Conservation (phyloP, 805 yeast genomes). For the Saccharomycopsis selenospora region DNA sequence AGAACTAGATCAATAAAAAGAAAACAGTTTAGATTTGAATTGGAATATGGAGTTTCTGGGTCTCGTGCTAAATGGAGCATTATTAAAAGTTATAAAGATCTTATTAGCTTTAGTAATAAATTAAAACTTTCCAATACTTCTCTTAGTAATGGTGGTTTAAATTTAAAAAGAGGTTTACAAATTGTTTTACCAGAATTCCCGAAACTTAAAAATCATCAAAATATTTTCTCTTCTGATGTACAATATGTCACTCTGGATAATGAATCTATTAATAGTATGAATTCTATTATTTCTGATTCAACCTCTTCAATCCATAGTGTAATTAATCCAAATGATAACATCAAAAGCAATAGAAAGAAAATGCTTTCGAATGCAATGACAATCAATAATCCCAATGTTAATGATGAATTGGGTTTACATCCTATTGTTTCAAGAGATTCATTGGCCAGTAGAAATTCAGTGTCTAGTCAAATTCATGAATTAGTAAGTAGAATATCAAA, state of each 20-base stretch:
- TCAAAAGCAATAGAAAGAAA: no score
- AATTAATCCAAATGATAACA: no score
- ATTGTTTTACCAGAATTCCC: constrained; percentile 19
- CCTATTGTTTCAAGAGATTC: neutral
- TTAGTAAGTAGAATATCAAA: constrained; percentile 12
- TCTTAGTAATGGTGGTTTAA: constrained; percentile 11
- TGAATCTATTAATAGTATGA: neutral
- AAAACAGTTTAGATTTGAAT: constrained; percentile 52
- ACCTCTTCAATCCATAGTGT: no score
- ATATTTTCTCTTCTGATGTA: neutral
- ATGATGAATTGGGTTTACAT: neutral
- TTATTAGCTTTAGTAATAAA: constrained; percentile 33
- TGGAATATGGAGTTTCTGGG: constrained; percentile 87
- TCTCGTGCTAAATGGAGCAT: constrained; percentile 76
- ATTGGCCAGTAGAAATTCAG: constrained; percentile 7
- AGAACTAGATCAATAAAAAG: constrained; percentile 18
- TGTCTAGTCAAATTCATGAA: constrained; percentile 13
- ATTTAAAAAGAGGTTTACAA: constrained; percentile 7
- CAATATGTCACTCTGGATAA: neutral
- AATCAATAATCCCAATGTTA: neutral
- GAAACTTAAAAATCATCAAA: constrained; percentile 9
- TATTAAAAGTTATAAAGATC: constrained; percentile 61
- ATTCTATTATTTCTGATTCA: neutral
- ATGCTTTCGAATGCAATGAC: no score
- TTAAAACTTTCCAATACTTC: constrained; percentile 6